Base-by-base conservation (phyloP, 1,139 yeast genomes). In the Candida sojae region DNA sequence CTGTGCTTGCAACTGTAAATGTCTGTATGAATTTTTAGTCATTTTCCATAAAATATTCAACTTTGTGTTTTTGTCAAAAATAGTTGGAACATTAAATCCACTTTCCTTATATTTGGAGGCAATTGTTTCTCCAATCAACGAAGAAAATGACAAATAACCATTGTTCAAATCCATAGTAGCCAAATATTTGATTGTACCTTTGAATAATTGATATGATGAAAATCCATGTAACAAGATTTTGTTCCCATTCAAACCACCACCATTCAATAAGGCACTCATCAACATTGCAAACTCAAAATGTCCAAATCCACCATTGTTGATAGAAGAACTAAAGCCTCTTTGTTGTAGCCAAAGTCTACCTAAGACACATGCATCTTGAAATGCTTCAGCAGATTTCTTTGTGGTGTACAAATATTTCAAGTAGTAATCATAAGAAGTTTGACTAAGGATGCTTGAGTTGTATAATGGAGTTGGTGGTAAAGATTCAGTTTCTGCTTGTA, bases 321-420 rank as follows among this genome's bases (percentile, higher is more conserved):
- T 57, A 25, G 79, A 70, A 0, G 96, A 83, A 6, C 81, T 77
- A 51, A 90, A 82, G 0, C 96, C 96, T 54, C 96, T 78, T 68
- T 93, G 98, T 47, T 82, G 79, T 39, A 93, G 75, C 99, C 99
- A 93, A 51, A 93, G 72, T 56, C 92, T 79, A 3, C 97, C 97
- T 46, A 93, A 74, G 12, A 86, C 80, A 55, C 93, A 85, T 1
- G 99, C 98, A 59, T 92, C 96, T 56, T 81, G 82, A 66, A 90
- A 93, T n/a, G 90, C 83, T 51, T 86, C 92, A 2, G 96, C 82
- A 7, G 86, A 73, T 60, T 87, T 87, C 57, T 86, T 85, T 32
- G 88, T 79, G 33, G 88, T 83, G 66, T 90, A 89, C 42, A 92
- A 70, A 59, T 80, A 87, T 62, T 87, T 86, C 60, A 89, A 74